A percentile compares a stretch with the other conserved stretches of the same genome.
These are phyloP conservation scores for Xylaria castorea DNA, from an alignment of 495 filamentous ascomycete genomes.

Conservation along the genomic window DNA sequence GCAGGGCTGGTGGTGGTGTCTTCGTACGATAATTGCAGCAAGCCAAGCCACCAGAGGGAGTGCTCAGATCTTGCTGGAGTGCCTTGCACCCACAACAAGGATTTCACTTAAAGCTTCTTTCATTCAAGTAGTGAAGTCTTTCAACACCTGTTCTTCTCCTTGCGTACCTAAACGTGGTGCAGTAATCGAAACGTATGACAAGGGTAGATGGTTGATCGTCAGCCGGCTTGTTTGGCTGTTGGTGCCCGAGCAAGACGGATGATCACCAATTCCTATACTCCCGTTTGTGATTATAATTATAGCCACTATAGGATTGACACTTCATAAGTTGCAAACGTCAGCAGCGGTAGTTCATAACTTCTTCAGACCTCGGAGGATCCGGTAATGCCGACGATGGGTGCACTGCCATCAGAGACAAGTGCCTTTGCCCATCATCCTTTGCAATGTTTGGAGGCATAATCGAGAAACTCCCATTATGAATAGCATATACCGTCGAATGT, in stretches of 20 bases:
- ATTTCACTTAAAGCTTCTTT: slow-evolving; percentile 8
- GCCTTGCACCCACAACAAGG: slow-evolving; percentile 17
- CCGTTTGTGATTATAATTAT: slow-evolving; percentile 26
- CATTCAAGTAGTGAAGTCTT: slow-evolving; percentile 3
- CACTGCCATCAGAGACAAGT: slow-evolving; percentile 12
- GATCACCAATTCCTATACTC: slow-evolving; percentile 23
- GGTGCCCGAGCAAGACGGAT: slow-evolving; percentile 53
- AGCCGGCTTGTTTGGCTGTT: slow-evolving; percentile 51
- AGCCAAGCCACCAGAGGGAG: slow-evolving; percentile 24
- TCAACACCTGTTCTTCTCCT: slow-evolving; percentile 17
- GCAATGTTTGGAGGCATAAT: background rate
- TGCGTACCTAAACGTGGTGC: slow-evolving; percentile 23
- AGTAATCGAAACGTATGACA: slow-evolving; percentile 34
- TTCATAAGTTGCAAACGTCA: slow-evolving; percentile 24
- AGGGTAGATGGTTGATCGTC: slow-evolving; percentile 40
- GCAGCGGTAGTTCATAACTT: slow-evolving; percentile 6
- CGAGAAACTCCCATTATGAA: background rate
- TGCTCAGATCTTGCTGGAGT: slow-evolving; percentile 15
- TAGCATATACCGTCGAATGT: background rate
- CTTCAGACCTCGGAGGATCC: slow-evolving; percentile 23
- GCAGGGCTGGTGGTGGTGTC: slow-evolving; percentile 19
- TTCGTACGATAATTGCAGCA: slow-evolving; percentile 27
- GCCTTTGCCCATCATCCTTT: background rate
- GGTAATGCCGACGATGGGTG: slow-evolving; percentile 20
- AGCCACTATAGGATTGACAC: slow-evolving; percentile 14